Conservation (phyloP, 1,284 basidiomycete species). For the Ceratorhiza oryzae-sativae region DNA sequence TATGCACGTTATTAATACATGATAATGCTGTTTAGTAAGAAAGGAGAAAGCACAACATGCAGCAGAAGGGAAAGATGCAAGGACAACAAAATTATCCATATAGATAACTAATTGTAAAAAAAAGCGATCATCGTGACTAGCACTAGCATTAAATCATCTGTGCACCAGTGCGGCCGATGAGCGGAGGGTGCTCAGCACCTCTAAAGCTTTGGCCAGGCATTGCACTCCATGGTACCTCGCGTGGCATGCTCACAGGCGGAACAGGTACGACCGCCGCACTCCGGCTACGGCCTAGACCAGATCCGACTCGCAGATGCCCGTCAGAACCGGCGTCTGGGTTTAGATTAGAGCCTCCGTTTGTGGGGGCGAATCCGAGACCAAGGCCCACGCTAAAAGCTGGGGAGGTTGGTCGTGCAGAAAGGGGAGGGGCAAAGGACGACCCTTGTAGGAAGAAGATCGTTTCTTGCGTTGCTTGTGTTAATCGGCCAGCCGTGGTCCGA, state of each 20-base stretch:
- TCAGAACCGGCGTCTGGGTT: conserved; percentile 3
- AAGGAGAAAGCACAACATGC: conserved; percentile 26
- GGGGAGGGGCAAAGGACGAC: conserved; percentile 72
- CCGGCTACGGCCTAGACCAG: conserved; percentile 67
- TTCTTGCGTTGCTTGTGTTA: conserved; percentile 79
- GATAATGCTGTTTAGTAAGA: conserved; percentile 25
- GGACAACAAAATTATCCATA: conserved; percentile 9
- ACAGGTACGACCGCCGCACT: conserved; percentile 59
- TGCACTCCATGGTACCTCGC: conserved; percentile 63
- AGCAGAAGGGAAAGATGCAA: not conserved
- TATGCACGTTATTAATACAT: conserved; percentile 38
- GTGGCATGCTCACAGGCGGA: conserved; percentile 53
- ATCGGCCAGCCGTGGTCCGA: conserved; percentile 69
- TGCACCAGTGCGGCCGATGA: conserved; percentile 35
- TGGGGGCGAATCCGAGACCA: conserved; percentile 42
- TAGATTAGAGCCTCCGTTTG: not conserved
- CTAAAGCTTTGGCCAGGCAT: conserved; percentile 55
- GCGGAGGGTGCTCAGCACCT: conserved; percentile 35
- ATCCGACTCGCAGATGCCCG: conserved; percentile 36
- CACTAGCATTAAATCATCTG: conserved; percentile 32
- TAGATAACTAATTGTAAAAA: not conserved
- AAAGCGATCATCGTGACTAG: conserved; percentile 8
- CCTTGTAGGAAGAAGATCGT: conserved; percentile 79
- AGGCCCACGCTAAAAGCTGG: conserved; percentile 52
- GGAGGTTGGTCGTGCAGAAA: conserved; percentile 64